These are phyloP conservation scores for Mortierella sp. DNA, from an alignment of 371 early-diverging fungal genomes.

Conservation along the genomic window DNA sequence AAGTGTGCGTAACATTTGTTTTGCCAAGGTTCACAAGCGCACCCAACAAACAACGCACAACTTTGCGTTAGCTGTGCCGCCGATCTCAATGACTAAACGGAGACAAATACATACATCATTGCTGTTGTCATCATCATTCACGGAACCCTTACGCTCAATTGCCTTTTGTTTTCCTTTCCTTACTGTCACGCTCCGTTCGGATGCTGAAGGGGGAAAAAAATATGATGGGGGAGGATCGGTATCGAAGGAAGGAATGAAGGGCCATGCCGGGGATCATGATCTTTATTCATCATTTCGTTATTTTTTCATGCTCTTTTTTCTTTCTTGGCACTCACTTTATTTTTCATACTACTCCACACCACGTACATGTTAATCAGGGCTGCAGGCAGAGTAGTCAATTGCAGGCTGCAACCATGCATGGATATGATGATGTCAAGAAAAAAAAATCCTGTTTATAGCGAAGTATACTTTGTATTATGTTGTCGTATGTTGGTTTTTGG, in stretches of 20 bases:
- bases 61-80: conserved; percentile 3
- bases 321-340: neutral
- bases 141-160: neutral
- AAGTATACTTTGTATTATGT: too few relatives aligned
- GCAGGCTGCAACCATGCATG: neutral
- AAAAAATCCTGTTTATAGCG: neutral
- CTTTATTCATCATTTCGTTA: neutral
- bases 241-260: neutral
- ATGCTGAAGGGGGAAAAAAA: neutral
- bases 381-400: neutral
- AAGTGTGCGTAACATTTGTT: neutral
- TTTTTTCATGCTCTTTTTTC: neutral
- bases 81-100: conserved; percentile 4
- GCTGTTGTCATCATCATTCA: neutral
- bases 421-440: neutral
- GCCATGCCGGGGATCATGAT: neutral
- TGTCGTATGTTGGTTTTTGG: neutral
- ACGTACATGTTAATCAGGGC: neutral
- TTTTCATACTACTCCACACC: neutral
- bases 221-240: neutral
- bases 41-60: neutral
- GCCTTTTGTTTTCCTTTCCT: neutral
- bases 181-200: neutral
- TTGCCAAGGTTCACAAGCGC: neutral
- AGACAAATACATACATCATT: neutral